Base-by-base conservation (phyloP, 2,329 filamentous ascomycete species). In the Pseudogymnoascus sp. region DNA sequence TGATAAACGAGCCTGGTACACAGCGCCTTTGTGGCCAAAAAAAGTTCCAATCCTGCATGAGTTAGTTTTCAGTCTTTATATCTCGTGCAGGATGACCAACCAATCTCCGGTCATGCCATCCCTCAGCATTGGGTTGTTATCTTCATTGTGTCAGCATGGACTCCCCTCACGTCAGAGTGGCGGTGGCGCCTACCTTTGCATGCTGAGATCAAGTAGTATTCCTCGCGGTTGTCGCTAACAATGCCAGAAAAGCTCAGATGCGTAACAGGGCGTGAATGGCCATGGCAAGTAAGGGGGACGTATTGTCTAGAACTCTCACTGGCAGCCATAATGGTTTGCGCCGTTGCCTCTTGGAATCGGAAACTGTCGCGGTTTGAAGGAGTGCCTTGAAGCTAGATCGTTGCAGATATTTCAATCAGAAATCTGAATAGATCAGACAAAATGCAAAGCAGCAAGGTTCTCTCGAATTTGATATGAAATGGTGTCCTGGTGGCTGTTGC, bases 101-200 rank as follows among this genome's bases (percentile, higher is more conserved):
- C 93, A 97, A 76, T 97, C 93, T 64, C 95, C 95, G 59, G 93
- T 99, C 66, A 96, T 84, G 67, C 95, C 95, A 78, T 97, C 91
- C 68, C 95, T 90, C 70, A 99, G 89, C 93, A 97, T 97, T 60
- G 95, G 95, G 75, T 97, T 97, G 73, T 93, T 93, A 81, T 99
- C 95, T 93, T 75, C 63, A 64, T 65, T 18, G 70, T 25, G 63
- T 70, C 42, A 68, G 68, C 56, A 50, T 62, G 31, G 50, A 21
- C 46, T 42, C 25, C 60, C 14, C 37, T 2, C 36, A 31, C 11
- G n/a, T 14, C 46, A 34, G 56, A 40, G 46, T 53, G 23, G 38
- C 23, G 23, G 16, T 36, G 40, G 50, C 64, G 59, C 64, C 62
- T 73, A 85, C 83, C 83, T 79, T 89, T 89, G 78, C 86, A 88